Evolutionary conservation across 1,139 yeast genomes (phyloP).

Genomic region (Arxiozyma heterogenica): DNA sequence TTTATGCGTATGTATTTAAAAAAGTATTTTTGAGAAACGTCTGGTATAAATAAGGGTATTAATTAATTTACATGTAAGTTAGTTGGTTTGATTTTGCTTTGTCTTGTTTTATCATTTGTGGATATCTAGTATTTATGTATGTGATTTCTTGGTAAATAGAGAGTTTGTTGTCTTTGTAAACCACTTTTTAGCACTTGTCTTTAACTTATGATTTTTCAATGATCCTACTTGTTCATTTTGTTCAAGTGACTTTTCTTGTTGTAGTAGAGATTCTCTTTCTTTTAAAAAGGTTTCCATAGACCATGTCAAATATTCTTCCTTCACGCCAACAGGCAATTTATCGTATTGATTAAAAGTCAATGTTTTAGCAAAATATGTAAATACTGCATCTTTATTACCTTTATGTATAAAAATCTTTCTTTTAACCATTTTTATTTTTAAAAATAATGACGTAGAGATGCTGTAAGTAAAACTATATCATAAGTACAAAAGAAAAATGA

Average conservation of each 20-base stretch:
- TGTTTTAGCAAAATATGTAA: slow-evolving; percentile 1
- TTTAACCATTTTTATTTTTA: not conserved
- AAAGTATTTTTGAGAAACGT: too few species aligned
- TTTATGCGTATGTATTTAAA: too few species aligned
- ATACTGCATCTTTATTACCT: slow-evolving; percentile 3
- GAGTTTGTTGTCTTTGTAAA: not conserved
- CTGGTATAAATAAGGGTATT: too few species aligned
- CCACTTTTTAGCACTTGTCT: not conserved
- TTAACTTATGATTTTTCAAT: not conserved
- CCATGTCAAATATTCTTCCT: slow-evolving; percentile 5
- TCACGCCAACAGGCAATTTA: slow-evolving; percentile 1
- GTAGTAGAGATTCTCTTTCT: not conserved
- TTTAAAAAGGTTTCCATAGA: slow-evolving; percentile 3
- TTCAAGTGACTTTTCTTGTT: not conserved
- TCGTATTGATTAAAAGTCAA: slow-evolving; percentile 1
- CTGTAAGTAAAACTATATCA: not conserved
- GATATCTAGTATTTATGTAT: not conserved
- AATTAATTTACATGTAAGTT: too few species aligned
- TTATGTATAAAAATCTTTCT: slow-evolving; percentile 1
- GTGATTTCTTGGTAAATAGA: not conserved
- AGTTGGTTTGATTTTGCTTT: not conserved
- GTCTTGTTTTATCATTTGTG: not conserved
- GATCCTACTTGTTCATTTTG: too few species aligned
- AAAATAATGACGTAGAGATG: too few species aligned
- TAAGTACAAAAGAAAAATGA: not conserved